Percentiles rank a stretch among this genome's conserved stretches.
phyloP scores from a whole-genome alignment of 2,329 filamentous ascomycete genomes.

The Venturia asperata region DNA sequence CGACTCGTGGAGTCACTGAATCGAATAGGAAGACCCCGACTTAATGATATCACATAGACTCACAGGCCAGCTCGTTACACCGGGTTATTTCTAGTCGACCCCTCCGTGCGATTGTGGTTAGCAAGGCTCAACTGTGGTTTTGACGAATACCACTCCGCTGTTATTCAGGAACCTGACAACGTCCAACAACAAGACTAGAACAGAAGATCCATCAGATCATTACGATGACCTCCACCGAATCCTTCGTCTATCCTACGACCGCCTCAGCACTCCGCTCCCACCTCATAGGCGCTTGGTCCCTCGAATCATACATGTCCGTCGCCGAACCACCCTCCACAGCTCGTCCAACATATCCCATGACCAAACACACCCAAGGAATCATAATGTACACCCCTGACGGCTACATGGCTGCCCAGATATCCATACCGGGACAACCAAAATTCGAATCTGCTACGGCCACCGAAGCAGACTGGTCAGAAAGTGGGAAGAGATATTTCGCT shows the following conservation, averaged over 20 bases:
- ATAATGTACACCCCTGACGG: conserved; percentile 36
- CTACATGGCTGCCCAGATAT: conserved; percentile 35
- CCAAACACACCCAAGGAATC: conserved; percentile 32
- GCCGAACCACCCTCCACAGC: conserved; percentile 12
- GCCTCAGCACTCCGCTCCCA: conserved; percentile 7
- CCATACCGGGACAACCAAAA: conserved; percentile 30
- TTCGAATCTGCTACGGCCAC: conserved; percentile 20
- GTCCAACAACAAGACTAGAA: background rate
- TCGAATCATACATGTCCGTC: conserved; percentile 20
- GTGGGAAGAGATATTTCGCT: conserved; percentile 21
- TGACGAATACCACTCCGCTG: background rate
- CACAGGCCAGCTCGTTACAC: background rate
- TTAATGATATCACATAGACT: background rate
- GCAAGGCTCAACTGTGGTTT: background rate
- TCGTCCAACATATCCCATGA: conserved; percentile 29
- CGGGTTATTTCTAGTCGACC: background rate
- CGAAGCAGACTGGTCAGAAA: conserved; percentile 20
- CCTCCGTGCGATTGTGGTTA: background rate
- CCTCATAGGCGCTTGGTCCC: conserved; percentile 21
- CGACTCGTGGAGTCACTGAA: no score
- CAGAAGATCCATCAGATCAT: background rate
- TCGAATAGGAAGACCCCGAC: no score
- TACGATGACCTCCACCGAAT: background rate
- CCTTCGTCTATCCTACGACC: conserved; percentile 9
- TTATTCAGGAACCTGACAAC: background rate